These are phyloP conservation scores for Phytomonas francai DNA, from an alignment of 208 protist genomes.

Conservation along the genomic window DNA sequence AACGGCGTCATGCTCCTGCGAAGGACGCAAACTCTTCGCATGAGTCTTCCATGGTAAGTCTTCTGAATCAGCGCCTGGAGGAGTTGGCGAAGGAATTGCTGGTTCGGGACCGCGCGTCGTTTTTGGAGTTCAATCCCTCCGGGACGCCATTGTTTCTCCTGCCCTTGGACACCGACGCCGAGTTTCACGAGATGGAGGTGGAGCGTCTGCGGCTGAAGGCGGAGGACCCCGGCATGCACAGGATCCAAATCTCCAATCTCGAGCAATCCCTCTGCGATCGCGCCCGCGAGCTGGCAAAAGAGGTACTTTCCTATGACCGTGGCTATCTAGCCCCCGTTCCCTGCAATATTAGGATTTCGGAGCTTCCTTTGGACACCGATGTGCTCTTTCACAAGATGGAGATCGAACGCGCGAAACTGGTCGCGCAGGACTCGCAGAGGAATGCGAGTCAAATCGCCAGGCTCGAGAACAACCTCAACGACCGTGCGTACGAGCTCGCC, in stretches of 20 bases:
- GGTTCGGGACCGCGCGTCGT: constrained; percentile 31
- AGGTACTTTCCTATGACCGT: constrained; percentile 56
- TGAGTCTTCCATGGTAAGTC: not conserved
- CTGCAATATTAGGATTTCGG: constrained; percentile 48
- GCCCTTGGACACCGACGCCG: constrained; percentile 34
- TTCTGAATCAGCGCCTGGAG: constrained; percentile 50
- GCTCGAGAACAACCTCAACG: constrained; percentile 59
- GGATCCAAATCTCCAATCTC: constrained; percentile 25
- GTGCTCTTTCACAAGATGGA: constrained; percentile 56
- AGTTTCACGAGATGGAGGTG: constrained; percentile 59
- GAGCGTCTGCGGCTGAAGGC: constrained; percentile 70
- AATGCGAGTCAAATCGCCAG: constrained; percentile 29
- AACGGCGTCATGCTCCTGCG: constrained; percentile 22
- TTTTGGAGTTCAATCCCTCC: constrained; percentile 51
- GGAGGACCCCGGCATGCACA: constrained; percentile 41
- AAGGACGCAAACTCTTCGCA: not conserved
- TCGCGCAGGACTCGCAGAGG: constrained; percentile 31
- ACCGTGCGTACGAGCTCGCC: constrained; percentile 64
- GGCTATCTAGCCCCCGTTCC: constrained; percentile 59
- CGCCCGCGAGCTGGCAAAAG: constrained; percentile 52
- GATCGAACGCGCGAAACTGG: constrained; percentile 58
- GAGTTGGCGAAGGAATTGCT: constrained; percentile 53
- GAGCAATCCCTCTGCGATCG: constrained; percentile 32
- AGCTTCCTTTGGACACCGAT: constrained; percentile 50
- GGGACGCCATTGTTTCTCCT: constrained; percentile 40